These are phyloP conservation scores for Triticum timopheevii DNA, from an alignment of 176 grass and related monocot species.

Conservation along the genomic window DNA sequence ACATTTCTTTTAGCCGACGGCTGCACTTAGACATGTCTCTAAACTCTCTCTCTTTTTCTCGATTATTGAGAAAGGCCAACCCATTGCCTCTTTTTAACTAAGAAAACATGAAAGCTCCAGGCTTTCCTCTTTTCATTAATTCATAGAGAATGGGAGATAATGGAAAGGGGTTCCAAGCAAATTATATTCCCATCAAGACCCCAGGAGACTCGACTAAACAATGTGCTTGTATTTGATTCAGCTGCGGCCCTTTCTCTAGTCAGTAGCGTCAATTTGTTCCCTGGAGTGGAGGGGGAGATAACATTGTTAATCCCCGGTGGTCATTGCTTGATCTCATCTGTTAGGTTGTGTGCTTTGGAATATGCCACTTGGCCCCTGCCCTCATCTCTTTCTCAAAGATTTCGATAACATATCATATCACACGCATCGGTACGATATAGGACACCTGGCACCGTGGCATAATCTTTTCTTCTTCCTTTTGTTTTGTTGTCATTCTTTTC, in stretches of 20 bases:
- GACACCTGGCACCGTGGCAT: background rate
- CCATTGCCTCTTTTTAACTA: too few species aligned
- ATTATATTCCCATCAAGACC: conserved; percentile 35
- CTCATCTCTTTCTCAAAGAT: conserved; percentile 7
- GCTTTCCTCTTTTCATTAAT: background rate
- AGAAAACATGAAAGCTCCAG: background rate
- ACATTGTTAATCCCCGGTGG: conserved; percentile 38
- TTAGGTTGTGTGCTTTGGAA: conserved; percentile 39
- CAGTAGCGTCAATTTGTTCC: conserved; percentile 27
- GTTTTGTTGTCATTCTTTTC: background rate
- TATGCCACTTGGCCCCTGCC: conserved; percentile 36
- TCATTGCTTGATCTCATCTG: conserved; percentile 42
- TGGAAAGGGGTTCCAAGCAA: conserved; percentile 4
- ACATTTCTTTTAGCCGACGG: too few species aligned
- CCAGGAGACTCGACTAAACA: conserved; percentile 4
- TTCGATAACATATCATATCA: conserved; percentile 13
- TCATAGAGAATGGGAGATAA: background rate
- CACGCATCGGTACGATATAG: background rate
- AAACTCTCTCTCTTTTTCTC: too few species aligned
- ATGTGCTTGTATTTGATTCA: background rate
- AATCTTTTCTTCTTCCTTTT: background rate
- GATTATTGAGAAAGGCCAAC: too few species aligned
- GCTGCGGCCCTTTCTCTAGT: conserved; percentile 16
- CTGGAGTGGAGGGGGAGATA: background rate
- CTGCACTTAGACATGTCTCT: too few species aligned